Conservation (phyloP, 192 early-diverging fungal species). For the Gamsiella multidivaricata region DNA sequence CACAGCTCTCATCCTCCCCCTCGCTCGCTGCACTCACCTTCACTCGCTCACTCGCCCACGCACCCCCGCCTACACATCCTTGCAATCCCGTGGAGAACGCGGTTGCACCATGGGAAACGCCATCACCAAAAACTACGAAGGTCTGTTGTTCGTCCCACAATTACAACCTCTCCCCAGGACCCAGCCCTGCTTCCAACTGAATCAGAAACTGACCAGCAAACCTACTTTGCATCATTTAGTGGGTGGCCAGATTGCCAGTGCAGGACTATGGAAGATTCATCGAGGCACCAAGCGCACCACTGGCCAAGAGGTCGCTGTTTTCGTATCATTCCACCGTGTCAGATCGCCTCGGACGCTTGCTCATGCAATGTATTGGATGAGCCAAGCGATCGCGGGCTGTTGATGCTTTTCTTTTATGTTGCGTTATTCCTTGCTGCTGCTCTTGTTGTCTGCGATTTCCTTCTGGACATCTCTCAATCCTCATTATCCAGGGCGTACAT, state of each 20-base stretch:
- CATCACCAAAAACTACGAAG: constrained; percentile 57
- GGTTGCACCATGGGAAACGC: constrained; percentile 50
- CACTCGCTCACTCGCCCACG: not conserved
- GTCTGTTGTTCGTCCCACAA: no score
- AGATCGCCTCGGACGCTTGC: not conserved
- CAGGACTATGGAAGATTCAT: constrained; percentile 82
- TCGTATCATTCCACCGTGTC: constrained; percentile 59
- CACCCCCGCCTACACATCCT: not conserved
- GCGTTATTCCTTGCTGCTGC: not conserved
- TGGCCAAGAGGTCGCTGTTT: constrained; percentile 71
- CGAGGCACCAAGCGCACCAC: constrained; percentile 67
- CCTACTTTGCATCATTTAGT: constrained; percentile 39
- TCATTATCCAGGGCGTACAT: not conserved
- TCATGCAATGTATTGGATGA: not conserved
- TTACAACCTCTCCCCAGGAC: not conserved
- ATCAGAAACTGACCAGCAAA: not conserved
- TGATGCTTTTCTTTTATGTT: not conserved
- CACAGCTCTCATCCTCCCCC: not conserved
- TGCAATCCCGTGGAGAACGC: constrained; percentile 1
- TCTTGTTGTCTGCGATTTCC: no score
- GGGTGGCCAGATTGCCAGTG: constrained; percentile 63
- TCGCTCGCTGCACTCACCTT: not conserved
- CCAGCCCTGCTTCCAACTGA: not conserved
- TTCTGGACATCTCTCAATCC: not conserved
- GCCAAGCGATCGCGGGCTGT: not conserved